phyloP scores from a whole-genome alignment of 345 rosid genomes.

The Kernera saxatilis region DNA sequence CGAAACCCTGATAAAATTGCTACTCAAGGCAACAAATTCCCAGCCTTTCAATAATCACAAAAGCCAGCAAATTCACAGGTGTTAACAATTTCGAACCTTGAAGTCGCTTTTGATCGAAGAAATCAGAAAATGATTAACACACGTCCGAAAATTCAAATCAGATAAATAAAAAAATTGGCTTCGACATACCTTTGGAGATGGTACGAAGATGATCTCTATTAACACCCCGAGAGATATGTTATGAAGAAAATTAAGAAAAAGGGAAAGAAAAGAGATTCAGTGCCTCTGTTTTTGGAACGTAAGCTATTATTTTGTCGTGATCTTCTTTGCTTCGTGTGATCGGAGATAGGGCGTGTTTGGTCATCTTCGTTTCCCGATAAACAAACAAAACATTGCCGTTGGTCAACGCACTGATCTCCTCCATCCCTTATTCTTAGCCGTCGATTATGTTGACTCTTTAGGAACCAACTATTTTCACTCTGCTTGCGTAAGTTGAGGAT shows the following conservation, averaged over 20 bases:
- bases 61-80: not conserved
- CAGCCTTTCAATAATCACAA: not conserved
- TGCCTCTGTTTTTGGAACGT: constrained; percentile 18
- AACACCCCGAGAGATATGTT: not conserved
- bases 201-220: not conserved
- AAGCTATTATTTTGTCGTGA: not conserved
- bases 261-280: not conserved
- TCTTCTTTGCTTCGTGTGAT: constrained; percentile 5
- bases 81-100: not conserved
- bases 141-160: not conserved
- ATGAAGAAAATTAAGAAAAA: not conserved
- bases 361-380: constrained; percentile 38
- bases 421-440: constrained; percentile 11
- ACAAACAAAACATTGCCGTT: constrained; percentile 34
- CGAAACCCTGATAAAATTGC: not conserved
- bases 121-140: not conserved
- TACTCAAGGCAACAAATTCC: too few relatives aligned
- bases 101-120: not conserved
- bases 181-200: constrained; percentile 13
- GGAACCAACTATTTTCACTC: not conserved
- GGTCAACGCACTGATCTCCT: constrained; percentile 3
- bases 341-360: constrained; percentile 62
- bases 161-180: not conserved
- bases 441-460: constrained; percentile 15
- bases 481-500: constrained; percentile 7